Percentiles rank a stretch among this genome's conserved stretches.
These are phyloP conservation scores for Fusarium sp. DNA, from an alignment of 2,329 filamentous ascomycete species.

Conservation along the genomic window DNA sequence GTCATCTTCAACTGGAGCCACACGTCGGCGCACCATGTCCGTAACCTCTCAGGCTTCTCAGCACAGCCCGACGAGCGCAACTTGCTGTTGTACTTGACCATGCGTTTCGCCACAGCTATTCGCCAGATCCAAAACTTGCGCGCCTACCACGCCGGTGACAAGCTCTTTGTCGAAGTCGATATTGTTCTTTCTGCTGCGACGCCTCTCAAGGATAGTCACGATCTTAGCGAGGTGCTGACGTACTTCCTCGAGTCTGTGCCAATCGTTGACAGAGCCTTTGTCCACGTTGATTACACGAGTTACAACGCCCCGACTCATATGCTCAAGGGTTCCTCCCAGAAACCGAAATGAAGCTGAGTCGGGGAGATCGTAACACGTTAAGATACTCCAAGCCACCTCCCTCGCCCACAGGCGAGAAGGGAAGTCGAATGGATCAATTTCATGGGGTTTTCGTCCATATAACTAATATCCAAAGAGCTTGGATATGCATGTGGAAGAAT, in stretches of 20 bases:
- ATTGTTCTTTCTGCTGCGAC: conserved; percentile 83
- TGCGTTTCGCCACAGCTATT: conserved; percentile 92
- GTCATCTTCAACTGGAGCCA: conserved; percentile 84
- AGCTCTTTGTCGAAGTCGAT: conserved; percentile 84
- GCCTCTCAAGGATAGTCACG: conserved; percentile 81
- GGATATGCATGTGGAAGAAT: not conserved
- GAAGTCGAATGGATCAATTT: not conserved
- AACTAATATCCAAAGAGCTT: not conserved
- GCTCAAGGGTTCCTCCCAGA: conserved; percentile 47
- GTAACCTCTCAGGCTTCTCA: conserved; percentile 82
- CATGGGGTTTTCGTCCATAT: not conserved
- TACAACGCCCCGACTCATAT: conserved; percentile 72
- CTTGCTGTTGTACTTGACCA: conserved; percentile 87
- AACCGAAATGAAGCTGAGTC: conserved; percentile 33
- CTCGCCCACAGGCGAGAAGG: not conserved
- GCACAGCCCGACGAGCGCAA: conserved; percentile 85
- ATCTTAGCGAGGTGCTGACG: conserved; percentile 80
- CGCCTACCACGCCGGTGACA: conserved; percentile 87
- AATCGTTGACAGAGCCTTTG: conserved; percentile 78
- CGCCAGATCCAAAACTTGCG: conserved; percentile 86
- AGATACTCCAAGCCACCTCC: not conserved
- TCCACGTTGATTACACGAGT: conserved; percentile 73
- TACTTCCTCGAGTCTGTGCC: conserved; percentile 88
- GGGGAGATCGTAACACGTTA: not conserved
- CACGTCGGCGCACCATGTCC: conserved; percentile 80